Evolutionary conservation across 1,284 basidiomycete genomes (phyloP).

Genomic region (Marasmius tenuissimus): DNA sequence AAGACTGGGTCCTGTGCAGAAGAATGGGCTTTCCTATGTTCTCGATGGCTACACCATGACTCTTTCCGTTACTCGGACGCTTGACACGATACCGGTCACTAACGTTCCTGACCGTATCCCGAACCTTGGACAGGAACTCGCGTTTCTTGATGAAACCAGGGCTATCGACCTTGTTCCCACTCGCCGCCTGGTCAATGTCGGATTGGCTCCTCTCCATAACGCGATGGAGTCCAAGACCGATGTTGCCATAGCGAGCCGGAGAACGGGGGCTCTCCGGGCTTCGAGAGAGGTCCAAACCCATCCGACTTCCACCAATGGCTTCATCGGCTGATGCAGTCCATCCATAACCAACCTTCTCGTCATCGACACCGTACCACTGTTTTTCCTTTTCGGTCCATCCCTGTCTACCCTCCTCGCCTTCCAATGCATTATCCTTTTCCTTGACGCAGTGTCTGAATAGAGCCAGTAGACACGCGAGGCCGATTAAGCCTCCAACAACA

Average conservation of each 20-base stretch:
- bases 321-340: slow-evolving; percentile 18
- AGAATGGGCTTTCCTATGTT: slow-evolving; percentile 55
- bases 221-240: slow-evolving; percentile 37
- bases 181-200: slow-evolving; percentile 2
- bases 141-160: slow-evolving; percentile 64
- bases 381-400: slow-evolving; percentile 63
- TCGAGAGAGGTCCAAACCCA: slow-evolving; percentile 3
- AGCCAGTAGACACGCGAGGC: slow-evolving; percentile 56
- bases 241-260: slow-evolving; percentile 8
- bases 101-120: slow-evolving; percentile 61
- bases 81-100: slow-evolving; percentile 55
- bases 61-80: slow-evolving; percentile 26
- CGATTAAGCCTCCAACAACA: slow-evolving; percentile 56
- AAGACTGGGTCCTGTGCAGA: slow-evolving; percentile 20
- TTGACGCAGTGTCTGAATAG: slow-evolving; percentile 51
- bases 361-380: slow-evolving; percentile 63
- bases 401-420: slow-evolving; percentile 53
- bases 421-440: slow-evolving; percentile 57
- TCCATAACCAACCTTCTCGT: slow-evolving; percentile 26
- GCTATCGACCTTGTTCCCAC: slow-evolving; percentile 28
- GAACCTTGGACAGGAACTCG: slow-evolving; percentile 62
- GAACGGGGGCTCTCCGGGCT: slow-evolving; percentile 3
- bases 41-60: slow-evolving; percentile 48
- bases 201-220: slow-evolving; percentile 40
- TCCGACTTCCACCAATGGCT: slow-evolving; percentile 3